phyloP scores from a whole-genome alignment of 1,139 yeast genomes.

The Hyphopichia pseudoburtonii region DNA sequence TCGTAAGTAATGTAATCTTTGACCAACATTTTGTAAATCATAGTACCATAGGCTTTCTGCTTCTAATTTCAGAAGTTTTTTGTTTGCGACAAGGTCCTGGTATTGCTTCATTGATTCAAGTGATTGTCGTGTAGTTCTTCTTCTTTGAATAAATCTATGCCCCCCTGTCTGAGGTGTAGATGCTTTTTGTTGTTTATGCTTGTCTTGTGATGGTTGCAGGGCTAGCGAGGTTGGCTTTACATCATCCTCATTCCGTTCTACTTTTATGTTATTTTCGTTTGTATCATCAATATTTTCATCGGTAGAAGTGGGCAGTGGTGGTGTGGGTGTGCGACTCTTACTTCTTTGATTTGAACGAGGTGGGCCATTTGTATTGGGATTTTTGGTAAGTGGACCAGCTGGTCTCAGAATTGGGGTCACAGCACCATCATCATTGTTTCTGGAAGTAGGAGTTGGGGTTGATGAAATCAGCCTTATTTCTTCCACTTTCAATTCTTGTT shows the following conservation, averaged over 20 bases:
- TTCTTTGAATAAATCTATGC: too few relatives aligned
- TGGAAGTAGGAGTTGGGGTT: too few relatives aligned
- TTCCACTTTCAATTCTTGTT: neutral
- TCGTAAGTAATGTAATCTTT: constrained; percentile 28
- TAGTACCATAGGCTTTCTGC: constrained; percentile 24
- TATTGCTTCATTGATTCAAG: constrained; percentile 10
- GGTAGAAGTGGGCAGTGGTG: constrained; percentile 5
- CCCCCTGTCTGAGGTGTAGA: too few relatives aligned
- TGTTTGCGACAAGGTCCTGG: constrained; percentile 4
- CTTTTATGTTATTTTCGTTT: neutral
- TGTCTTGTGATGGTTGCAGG: too few relatives aligned
- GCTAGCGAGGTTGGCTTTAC: too few relatives aligned
- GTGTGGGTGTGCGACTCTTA: constrained; percentile 8
- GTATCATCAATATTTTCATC: neutral
- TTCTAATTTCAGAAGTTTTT: constrained; percentile 7
- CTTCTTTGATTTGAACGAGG: constrained; percentile 4
- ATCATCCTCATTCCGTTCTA: neutral
- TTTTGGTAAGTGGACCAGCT: neutral
- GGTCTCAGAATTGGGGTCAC: too few relatives aligned
- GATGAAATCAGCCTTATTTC: too few relatives aligned
- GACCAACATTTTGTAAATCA: constrained; percentile 25
- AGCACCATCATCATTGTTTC: too few relatives aligned
- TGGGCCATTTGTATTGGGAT: constrained; percentile 1
- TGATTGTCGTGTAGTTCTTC: constrained; percentile 8
- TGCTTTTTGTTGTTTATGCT: too few relatives aligned